Conservation (phyloP, 2,329 filamentous ascomycete genomes). For the Diatrype stigma region DNA sequence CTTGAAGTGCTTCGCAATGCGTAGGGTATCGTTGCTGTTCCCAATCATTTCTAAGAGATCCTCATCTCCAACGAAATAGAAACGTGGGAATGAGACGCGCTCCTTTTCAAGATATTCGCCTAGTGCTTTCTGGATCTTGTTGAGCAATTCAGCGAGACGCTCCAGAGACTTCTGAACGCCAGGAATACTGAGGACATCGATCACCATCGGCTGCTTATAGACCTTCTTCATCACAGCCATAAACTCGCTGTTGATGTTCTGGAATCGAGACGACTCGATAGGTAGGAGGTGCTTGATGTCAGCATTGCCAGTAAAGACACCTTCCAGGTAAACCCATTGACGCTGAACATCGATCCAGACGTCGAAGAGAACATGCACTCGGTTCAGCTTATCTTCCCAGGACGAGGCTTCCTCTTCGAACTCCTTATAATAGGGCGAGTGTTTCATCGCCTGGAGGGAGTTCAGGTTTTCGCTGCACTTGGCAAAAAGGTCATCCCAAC, state of each 20-base stretch:
- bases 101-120: constrained; percentile 98
- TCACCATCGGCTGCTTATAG: constrained; percentile 89
- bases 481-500: constrained; percentile 96
- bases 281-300: constrained; percentile 98
- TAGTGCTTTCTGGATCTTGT: constrained; percentile 98
- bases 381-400: constrained; percentile 98
- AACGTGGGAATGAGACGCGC: constrained; percentile 93
- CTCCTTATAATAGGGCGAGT: constrained; percentile 98
- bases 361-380: constrained; percentile 95
- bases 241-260: constrained; percentile 99
- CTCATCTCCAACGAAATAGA: constrained; percentile 99
- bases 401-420: constrained; percentile 95
- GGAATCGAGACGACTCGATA: constrained; percentile 93
- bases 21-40: constrained; percentile 95
- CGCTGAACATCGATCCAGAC: constrained; percentile 99
- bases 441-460: constrained; percentile 96
- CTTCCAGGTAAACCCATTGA: constrained; percentile 99
- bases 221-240: constrained; percentile 99
- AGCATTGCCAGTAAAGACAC: constrained; percentile 96
- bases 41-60: constrained; percentile 98
- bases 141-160: constrained; percentile 89
- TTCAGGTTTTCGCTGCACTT: constrained; percentile 98
- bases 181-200: constrained; percentile 93
- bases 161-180: constrained; percentile 95
- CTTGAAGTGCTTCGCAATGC: constrained; percentile 97